Percentiles rank a stretch among this genome's conserved stretches.
These are phyloP conservation scores for Limnanthes douglasii DNA, from an alignment of 345 rosid species.

Conservation along the genomic window DNA sequence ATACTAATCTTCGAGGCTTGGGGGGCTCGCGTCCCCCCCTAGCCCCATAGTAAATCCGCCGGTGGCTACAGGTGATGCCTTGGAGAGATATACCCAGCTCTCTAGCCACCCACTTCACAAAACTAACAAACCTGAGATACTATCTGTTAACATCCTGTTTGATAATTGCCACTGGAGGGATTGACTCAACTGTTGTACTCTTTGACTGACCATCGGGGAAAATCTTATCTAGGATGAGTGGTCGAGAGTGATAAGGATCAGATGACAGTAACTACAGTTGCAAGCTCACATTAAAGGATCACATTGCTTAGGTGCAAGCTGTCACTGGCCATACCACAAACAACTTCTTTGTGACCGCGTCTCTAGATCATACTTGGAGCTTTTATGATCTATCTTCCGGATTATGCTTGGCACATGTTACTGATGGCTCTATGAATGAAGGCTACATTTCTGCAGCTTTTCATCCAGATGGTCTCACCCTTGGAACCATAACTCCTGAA, in stretches of 20 bases:
- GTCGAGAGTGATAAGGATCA: conserved; percentile 79
- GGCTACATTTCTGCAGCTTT: conserved; percentile 66
- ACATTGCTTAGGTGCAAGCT: conserved; percentile 91
- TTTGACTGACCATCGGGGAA: conserved; percentile 86
- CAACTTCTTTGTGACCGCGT: conserved; percentile 95
- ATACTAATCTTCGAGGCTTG: too few species aligned
- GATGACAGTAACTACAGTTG: conserved; percentile 73
- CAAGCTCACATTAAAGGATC: conserved; percentile 67
- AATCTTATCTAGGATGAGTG: conserved; percentile 67
- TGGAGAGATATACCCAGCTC: conserved; percentile 74
- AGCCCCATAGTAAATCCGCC: too few species aligned
- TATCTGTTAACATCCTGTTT: conserved; percentile 52
- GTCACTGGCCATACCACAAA: conserved; percentile 91
- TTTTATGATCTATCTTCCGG: conserved; percentile 46
- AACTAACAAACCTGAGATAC: conserved; percentile 67
- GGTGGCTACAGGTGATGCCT: conserved; percentile 40
- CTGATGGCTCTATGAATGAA: conserved; percentile 19
- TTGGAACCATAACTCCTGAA: conserved; percentile 58
- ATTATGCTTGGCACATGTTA: conserved; percentile 45
- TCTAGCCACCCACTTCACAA: conserved; percentile 90
- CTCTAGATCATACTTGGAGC: conserved; percentile 63
- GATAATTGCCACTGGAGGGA: conserved; percentile 82
- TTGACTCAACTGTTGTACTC: conserved; percentile 68
- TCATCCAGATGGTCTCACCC: conserved; percentile 83
- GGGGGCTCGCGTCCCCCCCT: too few species aligned